Evolutionary conservation across 169 alveolate genomes (phyloP).

Genomic region (Babesia sp.): DNA sequence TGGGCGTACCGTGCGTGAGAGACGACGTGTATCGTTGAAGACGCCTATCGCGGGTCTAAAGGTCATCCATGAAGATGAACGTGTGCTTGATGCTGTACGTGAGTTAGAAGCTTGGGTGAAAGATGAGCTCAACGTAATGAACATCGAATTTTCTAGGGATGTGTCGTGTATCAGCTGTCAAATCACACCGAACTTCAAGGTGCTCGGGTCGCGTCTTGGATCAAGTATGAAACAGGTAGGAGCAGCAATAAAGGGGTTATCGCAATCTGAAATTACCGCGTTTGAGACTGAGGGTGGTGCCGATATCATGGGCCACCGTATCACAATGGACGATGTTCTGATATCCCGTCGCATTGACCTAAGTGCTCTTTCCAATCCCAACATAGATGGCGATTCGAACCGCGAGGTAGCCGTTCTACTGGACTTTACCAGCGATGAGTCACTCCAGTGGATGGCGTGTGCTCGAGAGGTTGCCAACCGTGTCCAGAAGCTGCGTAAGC

Average conservation of each 20-base stretch:
- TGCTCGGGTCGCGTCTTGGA: constrained; percentile 85
- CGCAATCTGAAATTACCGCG: constrained; percentile 8
- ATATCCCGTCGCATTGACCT: constrained; percentile 38
- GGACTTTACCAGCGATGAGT: constrained; percentile 61
- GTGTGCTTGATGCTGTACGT: constrained; percentile 29
- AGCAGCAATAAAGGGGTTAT: constrained; percentile 31
- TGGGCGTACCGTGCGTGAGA: constrained; percentile 92
- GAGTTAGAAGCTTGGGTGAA: constrained; percentile 64
- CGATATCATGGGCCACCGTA: constrained; percentile 47
- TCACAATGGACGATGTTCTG: constrained; percentile 60
- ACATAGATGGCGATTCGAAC: constrained; percentile 62
- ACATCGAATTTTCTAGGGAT: constrained; percentile 75
- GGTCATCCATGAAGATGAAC: constrained; percentile 65
- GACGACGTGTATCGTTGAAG: constrained; percentile 86
- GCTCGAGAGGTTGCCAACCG: constrained; percentile 58
- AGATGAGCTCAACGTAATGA: constrained; percentile 86
- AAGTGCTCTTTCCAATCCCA: constrained; percentile 9
- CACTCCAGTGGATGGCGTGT: constrained; percentile 45
- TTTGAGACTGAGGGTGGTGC: constrained; percentile 6
- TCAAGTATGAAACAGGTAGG: constrained; percentile 73
- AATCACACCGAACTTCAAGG: constrained; percentile 85
- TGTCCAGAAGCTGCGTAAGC: constrained; percentile 64
- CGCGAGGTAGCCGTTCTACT: constrained; percentile 43
- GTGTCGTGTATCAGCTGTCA: constrained; percentile 75
- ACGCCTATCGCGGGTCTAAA: constrained; percentile 84